Evolutionary conservation across 73 alveolate genomes (phyloP), one percentile per base, ranked within the genome.

Genomic region (Paramecium bursaria): DNA sequence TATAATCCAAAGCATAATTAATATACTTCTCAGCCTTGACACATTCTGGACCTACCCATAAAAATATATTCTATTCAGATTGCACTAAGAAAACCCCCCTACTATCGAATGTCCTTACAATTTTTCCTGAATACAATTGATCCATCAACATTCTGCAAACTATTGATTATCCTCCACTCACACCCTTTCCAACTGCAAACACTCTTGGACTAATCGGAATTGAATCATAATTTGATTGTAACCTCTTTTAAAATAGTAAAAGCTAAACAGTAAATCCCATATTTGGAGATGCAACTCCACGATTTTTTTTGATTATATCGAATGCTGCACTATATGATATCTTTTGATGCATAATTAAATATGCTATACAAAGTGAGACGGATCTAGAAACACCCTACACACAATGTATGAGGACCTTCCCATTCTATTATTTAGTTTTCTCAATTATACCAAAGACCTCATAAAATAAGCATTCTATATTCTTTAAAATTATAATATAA

Each of bases 301-400:
- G 87, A 46, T 80, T 87, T 74, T 92, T 75, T 61, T 92, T 90
- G 2, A 93, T 86, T 3, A 31, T 57, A 33, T 85, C 87, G 9
- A 94, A 77, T 26, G 95, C 97, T 39, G 82, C 90, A 0, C 87
- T 73, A 67, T 75, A 94, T 21, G 87, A 55, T 10, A 86, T 47
- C 25, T 80, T 61, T 50, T 88, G 44, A 14, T 61, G 29, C 48
- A 42, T 90, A 3, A 94, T 94, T 46, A 92, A 29, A 52, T 94
- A 94, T 10, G 98, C 98, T 5, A 94, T 46, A 80, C 97, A 93
- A 2, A 94, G 42, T 9, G 97, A 92, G 0, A 95, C 96, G 25
- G 95, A 85, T 48, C 98, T 60, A 13, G 98, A 94, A 9, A 94
- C 94, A 13, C 98, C 98, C 75, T 94, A 87, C 9, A 92, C 95